Evolutionary conservation across 257 asterid species (phyloP).

Genomic region (Haberlea rhodopensis): DNA sequence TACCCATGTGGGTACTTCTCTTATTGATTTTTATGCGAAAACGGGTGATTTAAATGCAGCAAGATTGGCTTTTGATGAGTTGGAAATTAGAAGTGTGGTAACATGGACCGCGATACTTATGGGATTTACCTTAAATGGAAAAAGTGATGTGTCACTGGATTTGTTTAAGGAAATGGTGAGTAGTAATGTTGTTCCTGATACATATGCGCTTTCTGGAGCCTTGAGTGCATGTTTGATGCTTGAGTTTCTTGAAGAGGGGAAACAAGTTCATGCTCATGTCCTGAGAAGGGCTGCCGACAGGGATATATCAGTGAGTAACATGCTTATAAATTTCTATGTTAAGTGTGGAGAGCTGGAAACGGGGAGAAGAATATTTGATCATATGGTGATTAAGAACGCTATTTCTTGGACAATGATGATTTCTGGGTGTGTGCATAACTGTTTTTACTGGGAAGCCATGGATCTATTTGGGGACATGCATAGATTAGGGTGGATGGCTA

Average conservation of each 20-base stretch:
- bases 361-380: slow-evolving; percentile 32
- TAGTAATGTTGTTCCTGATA: slow-evolving; percentile 37
- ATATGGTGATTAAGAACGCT: slow-evolving; percentile 28
- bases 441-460: slow-evolving; percentile 35
- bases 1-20: no score
- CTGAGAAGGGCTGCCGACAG: slow-evolving; percentile 29
- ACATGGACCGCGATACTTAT: slow-evolving; percentile 41
- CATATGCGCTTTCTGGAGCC: slow-evolving; percentile 36
- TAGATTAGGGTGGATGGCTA: slow-evolving; percentile 31
- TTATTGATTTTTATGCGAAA: slow-evolving; percentile 45
- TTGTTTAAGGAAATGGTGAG: slow-evolving; percentile 36
- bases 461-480: slow-evolving; percentile 35
- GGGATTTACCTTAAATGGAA: slow-evolving; percentile 34
- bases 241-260: slow-evolving; percentile 37
- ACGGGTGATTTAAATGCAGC: slow-evolving; percentile 29
- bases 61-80: slow-evolving; percentile 33
- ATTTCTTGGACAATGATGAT: slow-evolving; percentile 48
- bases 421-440: slow-evolving; percentile 40
- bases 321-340: slow-evolving; percentile 40
- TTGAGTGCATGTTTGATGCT: slow-evolving; percentile 36
- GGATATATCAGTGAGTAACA: slow-evolving; percentile 31
- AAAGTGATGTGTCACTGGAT: slow-evolving; percentile 33
- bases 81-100: slow-evolving; percentile 38
- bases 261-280: slow-evolving; percentile 44
- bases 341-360: slow-evolving; percentile 39